These are phyloP conservation scores for Metschnikowia corniflorae DNA, from an alignment of 805 yeast genomes.

Conservation along the genomic window DNA sequence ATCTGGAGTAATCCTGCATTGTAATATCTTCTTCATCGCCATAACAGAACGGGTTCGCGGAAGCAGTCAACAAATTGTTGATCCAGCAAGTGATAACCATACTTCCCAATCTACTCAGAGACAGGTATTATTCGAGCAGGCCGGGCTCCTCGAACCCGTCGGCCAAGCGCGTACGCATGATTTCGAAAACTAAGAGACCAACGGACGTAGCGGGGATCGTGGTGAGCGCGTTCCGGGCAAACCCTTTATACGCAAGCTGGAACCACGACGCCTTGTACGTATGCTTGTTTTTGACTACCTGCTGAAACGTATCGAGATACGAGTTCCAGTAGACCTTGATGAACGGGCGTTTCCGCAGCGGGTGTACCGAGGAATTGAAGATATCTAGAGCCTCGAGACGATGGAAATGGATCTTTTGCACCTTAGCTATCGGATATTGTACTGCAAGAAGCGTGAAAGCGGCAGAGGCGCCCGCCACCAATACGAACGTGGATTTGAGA, in stretches of 20 bases:
- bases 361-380: constrained; percentile 33
- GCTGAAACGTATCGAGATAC: constrained; percentile 69
- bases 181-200: constrained; percentile 81
- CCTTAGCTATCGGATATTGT: constrained; percentile 77
- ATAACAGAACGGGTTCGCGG: too few relatives aligned
- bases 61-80: too few relatives aligned
- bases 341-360: constrained; percentile 26
- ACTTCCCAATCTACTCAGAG: not conserved
- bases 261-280: constrained; percentile 57
- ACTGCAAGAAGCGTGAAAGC: constrained; percentile 72
- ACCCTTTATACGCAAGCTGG: constrained; percentile 76
- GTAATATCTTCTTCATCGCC: too few relatives aligned
- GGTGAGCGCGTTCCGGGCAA: constrained; percentile 63
- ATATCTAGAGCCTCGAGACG: constrained; percentile 79
- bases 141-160: constrained; percentile 27
- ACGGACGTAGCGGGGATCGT: constrained; percentile 87
- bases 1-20: too few relatives aligned
- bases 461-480: constrained; percentile 85
- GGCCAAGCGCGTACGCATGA: constrained; percentile 53
- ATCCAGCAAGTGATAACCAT: too few relatives aligned
- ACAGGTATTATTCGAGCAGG: constrained; percentile 5
- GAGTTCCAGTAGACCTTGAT: constrained; percentile 64
- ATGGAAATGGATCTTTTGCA: constrained; percentile 76
- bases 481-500: constrained; percentile 64
- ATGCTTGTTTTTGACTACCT: constrained; percentile 49